Base-by-base conservation (phyloP, 1,284 basidiomycete genomes). In the Amylostereum chailletii region DNA sequence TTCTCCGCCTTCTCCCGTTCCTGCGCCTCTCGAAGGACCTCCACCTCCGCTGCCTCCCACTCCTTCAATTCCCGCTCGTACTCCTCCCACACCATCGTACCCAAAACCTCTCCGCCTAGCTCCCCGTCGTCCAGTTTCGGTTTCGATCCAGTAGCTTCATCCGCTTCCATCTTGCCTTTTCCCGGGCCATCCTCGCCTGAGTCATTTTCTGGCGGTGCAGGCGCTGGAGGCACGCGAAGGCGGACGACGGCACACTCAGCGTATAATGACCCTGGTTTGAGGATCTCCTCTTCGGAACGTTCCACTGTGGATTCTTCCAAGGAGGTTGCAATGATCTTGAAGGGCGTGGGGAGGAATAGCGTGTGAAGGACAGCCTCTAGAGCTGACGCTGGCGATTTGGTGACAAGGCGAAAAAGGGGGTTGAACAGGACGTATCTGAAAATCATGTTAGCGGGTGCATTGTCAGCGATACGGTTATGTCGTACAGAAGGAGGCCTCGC, bases 251-350 rank as follows among this genome's bases (percentile, higher is more conserved):
- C 77, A 55, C 84, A 87, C 57, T 89, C 84, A 9, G 80, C 71
- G 56, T 89, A 88, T 30, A 89, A 62, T n/a, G 81, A 76, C 0
- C 86, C 86, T 1, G 85, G 83, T 62, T 83, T 82, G 40, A 89
- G 68, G 2, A 86, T 74, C 57, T 87, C 81, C 53, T 75, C 72
- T 26, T 68, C 65, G 55, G 63, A 60, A 29, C 56, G 57, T 32
- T 51, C 40, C 45, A 34, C 34, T 46, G 42, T 11, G 33, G 43
- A 10, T 31, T 52, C 34, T 5, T 46, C 38, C 31, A 57, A 46
- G 1, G 55, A 30, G 9, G 42, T 27, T 3, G 53, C 36, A 19
- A 60, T 59, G 47, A 58, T 58, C 65, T 86, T 86, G 68, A 83
- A 80, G 1, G 83, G 83, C 3, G 84, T 85, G 0, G 86, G 86